These are phyloP conservation scores for Rhizopus stolonifer DNA, from an alignment of 371 early-diverging fungal species.

Conservation along the genomic window DNA sequence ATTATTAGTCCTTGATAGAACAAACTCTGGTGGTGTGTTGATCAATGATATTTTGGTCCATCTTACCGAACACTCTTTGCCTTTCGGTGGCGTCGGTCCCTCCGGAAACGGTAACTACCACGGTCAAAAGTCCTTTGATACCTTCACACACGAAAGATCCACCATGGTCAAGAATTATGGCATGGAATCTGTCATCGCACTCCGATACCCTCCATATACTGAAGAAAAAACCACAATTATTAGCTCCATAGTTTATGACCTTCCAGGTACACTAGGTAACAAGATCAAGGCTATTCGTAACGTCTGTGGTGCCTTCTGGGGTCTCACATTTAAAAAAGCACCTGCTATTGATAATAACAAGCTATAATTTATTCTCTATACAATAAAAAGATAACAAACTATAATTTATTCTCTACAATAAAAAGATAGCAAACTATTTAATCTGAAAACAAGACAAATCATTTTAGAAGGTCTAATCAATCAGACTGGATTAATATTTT, in stretches of 20 bases:
- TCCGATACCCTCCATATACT: conserved; percentile 55
- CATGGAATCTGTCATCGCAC: conserved; percentile 43
- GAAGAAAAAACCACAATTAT: conserved; percentile 34
- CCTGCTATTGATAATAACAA: conserved; percentile 6
- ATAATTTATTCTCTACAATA: too few relatives aligned
- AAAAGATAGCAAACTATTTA: neutral
- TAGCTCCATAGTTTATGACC: conserved; percentile 26
- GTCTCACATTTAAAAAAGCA: conserved; percentile 28
- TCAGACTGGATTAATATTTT: too few relatives aligned
- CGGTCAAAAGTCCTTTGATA: conserved; percentile 73
- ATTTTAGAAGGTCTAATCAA: too few relatives aligned
- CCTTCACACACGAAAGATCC: conserved; percentile 68
- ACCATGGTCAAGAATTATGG: conserved; percentile 53
- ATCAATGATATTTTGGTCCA: conserved; percentile 76
- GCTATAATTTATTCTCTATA: too few relatives aligned
- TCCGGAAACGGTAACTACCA: conserved; percentile 84
- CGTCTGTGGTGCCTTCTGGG: conserved; percentile 32
- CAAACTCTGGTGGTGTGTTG: conserved; percentile 66
- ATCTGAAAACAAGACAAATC: too few relatives aligned
- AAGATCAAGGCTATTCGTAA: conserved; percentile 28
- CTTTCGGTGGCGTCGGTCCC: conserved; percentile 87
- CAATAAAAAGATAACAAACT: neutral
- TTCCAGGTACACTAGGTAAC: conserved; percentile 25
- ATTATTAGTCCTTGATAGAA: conserved; percentile 41
- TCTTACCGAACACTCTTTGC: conserved; percentile 54